phyloP scores from a whole-genome alignment of 345 rosid genomes.

The Euphorbia lathyris region DNA sequence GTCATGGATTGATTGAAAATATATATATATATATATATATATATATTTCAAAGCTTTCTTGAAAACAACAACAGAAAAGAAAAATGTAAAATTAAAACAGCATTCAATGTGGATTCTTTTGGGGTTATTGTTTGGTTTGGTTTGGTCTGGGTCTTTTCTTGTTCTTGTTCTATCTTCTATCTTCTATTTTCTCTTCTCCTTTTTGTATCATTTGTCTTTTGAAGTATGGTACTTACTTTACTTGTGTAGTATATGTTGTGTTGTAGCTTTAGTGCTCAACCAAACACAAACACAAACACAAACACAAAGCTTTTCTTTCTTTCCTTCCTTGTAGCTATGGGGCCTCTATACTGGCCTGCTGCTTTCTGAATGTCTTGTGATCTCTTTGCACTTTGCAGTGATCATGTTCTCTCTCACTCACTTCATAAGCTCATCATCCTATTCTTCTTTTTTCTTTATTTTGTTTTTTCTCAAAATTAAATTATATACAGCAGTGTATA shows the following conservation, averaged over 20 bases:
- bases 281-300: too few species aligned
- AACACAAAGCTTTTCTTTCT: too few species aligned
- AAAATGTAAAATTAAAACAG: too few species aligned
- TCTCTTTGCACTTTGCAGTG: too few species aligned
- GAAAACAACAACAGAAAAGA: not conserved
- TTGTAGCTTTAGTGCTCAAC: not conserved
- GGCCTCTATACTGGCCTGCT: too few species aligned
- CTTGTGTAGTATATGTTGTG: slow-evolving; percentile 30
- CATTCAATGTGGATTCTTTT: slow-evolving; percentile 24
- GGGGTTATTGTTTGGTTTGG: slow-evolving; percentile 3
- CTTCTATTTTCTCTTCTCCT: not conserved
- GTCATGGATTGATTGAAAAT: too few species aligned
- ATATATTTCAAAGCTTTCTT: not conserved
- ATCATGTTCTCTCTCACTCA: too few species aligned
- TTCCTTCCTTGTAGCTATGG: too few species aligned
- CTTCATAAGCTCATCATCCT: too few species aligned
- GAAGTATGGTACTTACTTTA: slow-evolving; percentile 27
- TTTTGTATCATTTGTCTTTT: slow-evolving; percentile 18
- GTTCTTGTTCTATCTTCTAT: not conserved
- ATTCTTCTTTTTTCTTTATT: too few species aligned
- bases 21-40: too few species aligned
- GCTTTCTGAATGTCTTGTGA: too few species aligned
- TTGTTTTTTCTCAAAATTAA: not conserved
- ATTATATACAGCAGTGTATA: not conserved
- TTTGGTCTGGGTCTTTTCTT: slow-evolving; percentile 6